Base-by-base conservation (phyloP, 2,329 filamentous ascomycete species). In the Pseudogymnoascus sp. region DNA sequence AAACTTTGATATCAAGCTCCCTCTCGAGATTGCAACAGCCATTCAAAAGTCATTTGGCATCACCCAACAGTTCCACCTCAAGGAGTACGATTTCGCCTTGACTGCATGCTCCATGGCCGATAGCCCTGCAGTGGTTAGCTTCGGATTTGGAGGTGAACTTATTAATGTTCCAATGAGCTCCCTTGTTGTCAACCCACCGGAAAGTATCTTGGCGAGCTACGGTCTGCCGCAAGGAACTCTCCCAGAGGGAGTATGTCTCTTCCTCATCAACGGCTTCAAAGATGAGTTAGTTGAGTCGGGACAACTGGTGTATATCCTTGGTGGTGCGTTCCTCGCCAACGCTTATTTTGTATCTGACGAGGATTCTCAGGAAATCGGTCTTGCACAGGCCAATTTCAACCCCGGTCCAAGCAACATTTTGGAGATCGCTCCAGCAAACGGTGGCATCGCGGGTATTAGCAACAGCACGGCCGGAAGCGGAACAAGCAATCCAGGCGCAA, bases 1-100 rank as follows among this genome's bases (percentile, higher is more conserved):
- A 62, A 86, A 85, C 16, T 85, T 83, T 11, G 78, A 90, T 11
- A 85, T 83, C 1, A 88, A 88, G 70, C 82, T 91, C 1, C 88
- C 88, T 21, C 74, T 86, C 64, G 69, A 74, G 62, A 77, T 86
- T 51, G 76, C 78, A 8, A 69, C 79, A 60, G 74, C 78, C 7
- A 83, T 91, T 66, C 88, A 82, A 75, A 70, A 80, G 63, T 73
- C 78, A 18, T 78, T 91, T 26, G 79, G 79, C 66, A 87, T 87
- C 51, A 76, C 82, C 31, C 42, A 47, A 10, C 42, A 47, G 5
- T 47, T 47, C 42, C 21, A 23, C 3, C 11, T 47, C 2, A 47
- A 26, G 42, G 42, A 47, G 1, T 90, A 84, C 71, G 79, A 85
- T 66, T 80, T 80, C 2, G 85, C 87, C 57, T 84, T 88, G 66